phyloP scores from a whole-genome alignment of 139 green algal genomes.

The Zygnema circumcarinatum region DNA sequence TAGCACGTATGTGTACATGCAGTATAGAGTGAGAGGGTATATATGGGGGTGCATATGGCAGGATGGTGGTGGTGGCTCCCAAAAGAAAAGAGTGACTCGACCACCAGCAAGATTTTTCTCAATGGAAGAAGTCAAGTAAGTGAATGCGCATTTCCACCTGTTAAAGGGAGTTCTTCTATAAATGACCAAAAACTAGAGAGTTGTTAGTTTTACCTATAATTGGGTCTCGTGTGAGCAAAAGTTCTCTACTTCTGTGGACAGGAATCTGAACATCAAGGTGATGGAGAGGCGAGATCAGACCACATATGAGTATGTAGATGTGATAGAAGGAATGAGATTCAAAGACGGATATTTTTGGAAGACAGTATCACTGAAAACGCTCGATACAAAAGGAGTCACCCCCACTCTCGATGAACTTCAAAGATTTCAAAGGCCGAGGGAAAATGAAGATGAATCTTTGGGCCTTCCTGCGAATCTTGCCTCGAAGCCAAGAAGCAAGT shows the following conservation, averaged over 20 bases:
- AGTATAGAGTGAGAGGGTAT: too few relatives aligned
- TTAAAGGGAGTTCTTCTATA: conserved; percentile 13
- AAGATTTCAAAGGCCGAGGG: conserved; percentile 76
- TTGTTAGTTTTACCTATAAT: too few relatives aligned
- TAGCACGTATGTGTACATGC: too few relatives aligned
- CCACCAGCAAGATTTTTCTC: conserved; percentile 56
- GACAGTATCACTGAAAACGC: conserved; percentile 73
- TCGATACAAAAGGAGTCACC: conserved; percentile 40
- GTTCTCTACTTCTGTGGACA: too few relatives aligned
- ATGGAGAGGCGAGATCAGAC: conserved; percentile 59
- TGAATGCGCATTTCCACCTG: not conserved
- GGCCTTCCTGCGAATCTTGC: not conserved
- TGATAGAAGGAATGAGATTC: conserved; percentile 69
- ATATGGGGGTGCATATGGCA: too few relatives aligned
- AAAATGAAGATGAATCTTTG: conserved; percentile 20
- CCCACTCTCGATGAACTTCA: conserved; percentile 91
- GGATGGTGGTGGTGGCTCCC: conserved; percentile 3
- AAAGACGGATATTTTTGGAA: conserved; percentile 84
- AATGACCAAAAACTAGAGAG: too few relatives aligned
- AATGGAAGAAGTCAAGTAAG: conserved; percentile 51
- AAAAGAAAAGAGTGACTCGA: conserved; percentile 37
- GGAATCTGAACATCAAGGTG: conserved; percentile 57
- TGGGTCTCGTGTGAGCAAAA: too few relatives aligned
- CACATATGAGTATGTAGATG: conserved; percentile 50
- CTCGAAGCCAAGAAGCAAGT: not conserved